These are phyloP conservation scores for Paspalum vaginatum DNA, from an alignment of 176 grass and related monocot species.

Conservation along the genomic window DNA sequence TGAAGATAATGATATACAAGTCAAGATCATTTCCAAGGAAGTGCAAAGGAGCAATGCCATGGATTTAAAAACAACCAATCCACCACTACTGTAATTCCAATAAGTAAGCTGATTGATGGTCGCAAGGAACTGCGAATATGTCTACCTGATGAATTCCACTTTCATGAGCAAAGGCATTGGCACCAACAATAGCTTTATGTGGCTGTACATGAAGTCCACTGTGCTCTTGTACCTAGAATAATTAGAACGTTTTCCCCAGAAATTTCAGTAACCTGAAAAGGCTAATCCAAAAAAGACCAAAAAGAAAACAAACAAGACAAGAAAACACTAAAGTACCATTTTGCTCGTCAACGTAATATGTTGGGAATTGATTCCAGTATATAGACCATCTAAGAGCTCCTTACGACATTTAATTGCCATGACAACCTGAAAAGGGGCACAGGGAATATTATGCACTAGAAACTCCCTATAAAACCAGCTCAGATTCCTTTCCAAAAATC, in stretches of 20 bases:
- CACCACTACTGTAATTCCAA: not conserved
- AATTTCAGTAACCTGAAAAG: slow-evolving; percentile 21
- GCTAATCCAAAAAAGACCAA: not conserved
- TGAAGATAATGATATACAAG: not conserved
- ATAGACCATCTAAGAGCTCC: slow-evolving; percentile 78
- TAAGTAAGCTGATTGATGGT: not conserved
- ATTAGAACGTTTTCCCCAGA: slow-evolving; percentile 14
- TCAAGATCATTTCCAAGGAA: not conserved
- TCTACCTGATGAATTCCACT: slow-evolving; percentile 98
- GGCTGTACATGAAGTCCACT: slow-evolving; percentile 91
- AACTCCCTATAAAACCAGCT: not conserved
- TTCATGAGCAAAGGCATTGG: slow-evolving; percentile 99
- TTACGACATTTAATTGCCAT: slow-evolving; percentile 86
- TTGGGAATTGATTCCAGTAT: slow-evolving; percentile 85
- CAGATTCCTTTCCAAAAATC: not conserved
- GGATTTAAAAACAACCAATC: slow-evolving; percentile 10
- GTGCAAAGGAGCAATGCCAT: not conserved
- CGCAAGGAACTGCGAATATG: slow-evolving; percentile 5
- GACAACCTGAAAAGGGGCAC: slow-evolving; percentile 58
- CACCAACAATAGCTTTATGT: slow-evolving; percentile 99
- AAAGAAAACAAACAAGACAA: not conserved
- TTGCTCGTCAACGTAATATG: slow-evolving; percentile 93
- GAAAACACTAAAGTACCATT: slow-evolving; percentile 60
- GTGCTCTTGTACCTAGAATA: slow-evolving; percentile 90
- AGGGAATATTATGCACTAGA: slow-evolving; percentile 15